A percentile compares a stretch with the other conserved stretches of the same genome.
phyloP scores from a whole-genome alignment of 306 rosid genomes.

The Vicia villosa region DNA sequence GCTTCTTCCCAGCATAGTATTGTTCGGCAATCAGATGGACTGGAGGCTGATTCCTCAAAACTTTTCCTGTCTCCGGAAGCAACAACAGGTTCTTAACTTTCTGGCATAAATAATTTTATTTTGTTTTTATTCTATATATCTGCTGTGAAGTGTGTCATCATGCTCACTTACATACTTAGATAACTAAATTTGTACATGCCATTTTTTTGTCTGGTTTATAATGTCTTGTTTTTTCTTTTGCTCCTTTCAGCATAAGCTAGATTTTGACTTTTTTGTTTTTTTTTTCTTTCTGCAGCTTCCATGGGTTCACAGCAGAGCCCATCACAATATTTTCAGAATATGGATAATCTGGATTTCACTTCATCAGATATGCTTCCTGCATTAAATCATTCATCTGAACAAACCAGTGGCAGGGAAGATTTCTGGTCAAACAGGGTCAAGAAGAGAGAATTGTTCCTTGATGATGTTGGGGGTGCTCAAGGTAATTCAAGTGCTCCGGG shows the following conservation, averaged over 20 bases:
- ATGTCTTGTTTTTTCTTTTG: slow-evolving; percentile 13
- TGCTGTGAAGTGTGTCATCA: slow-evolving; percentile 1
- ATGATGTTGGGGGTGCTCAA: slow-evolving; percentile 72
- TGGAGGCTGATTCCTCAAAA: slow-evolving; percentile 72
- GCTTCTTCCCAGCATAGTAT: slow-evolving; percentile 52
- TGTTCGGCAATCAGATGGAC: slow-evolving; percentile 50
- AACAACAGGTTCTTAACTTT: slow-evolving; percentile 56
- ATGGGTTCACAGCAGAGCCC: slow-evolving; percentile 82
- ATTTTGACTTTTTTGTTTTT: slow-evolving; percentile 23
- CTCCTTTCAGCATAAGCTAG: background rate
- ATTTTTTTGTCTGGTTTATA: slow-evolving; percentile 15
- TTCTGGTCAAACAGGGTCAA: slow-evolving; percentile 86
- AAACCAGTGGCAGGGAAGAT: slow-evolving; percentile 70
- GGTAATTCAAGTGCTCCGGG: slow-evolving; percentile 59
- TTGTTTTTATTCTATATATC: slow-evolving; percentile 30
- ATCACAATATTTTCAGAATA: slow-evolving; percentile 70
- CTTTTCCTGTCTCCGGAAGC: slow-evolving; percentile 65
- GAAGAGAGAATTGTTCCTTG: slow-evolving; percentile 94
- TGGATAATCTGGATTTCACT: slow-evolving; percentile 59
- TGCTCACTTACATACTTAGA: slow-evolving; percentile 29
- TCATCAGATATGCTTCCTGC: slow-evolving; percentile 66
- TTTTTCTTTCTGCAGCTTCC: slow-evolving; percentile 64
- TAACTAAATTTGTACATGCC: slow-evolving; percentile 7
- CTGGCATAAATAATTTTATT: slow-evolving; percentile 14
- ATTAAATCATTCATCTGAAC: slow-evolving; percentile 61